These are phyloP conservation scores for Apiotrichum brassicae DNA, from an alignment of 1,284 basidiomycete species.

Conservation along the genomic window DNA sequence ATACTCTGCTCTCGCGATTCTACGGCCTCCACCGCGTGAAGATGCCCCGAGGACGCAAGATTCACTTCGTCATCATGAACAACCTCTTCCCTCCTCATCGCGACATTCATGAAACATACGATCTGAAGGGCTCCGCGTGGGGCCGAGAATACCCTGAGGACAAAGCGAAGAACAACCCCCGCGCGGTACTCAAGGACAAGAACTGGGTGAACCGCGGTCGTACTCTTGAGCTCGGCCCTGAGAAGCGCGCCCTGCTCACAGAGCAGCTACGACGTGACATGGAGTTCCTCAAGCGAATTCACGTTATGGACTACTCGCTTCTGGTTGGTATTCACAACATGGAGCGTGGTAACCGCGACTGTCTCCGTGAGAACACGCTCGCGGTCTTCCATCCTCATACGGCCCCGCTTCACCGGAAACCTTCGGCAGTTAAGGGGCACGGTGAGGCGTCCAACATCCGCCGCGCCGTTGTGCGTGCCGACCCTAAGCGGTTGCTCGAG, in stretches of 20 bases:
- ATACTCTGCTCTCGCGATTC: constrained; percentile 87
- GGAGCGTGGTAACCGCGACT: constrained; percentile 82
- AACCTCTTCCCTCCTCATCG: constrained; percentile 96
- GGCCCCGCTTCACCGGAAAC: constrained; percentile 53
- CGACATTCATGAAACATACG: constrained; percentile 96
- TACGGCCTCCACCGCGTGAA: constrained; percentile 97
- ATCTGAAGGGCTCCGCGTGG: constrained; percentile 90
- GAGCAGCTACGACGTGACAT: constrained; percentile 85
- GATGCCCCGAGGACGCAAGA: constrained; percentile 85
- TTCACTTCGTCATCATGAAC: constrained; percentile 99
- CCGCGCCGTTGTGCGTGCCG: constrained; percentile 73
- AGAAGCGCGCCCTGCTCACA: constrained; percentile 81
- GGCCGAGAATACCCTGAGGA: constrained; percentile 85
- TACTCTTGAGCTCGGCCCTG: constrained; percentile 80
- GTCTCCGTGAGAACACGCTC: constrained; percentile 78
- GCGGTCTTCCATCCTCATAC: constrained; percentile 71
- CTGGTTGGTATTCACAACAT: constrained; percentile 92
- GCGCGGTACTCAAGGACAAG: constrained; percentile 88
- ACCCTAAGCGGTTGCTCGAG: constrained; percentile 63
- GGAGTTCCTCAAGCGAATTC: constrained; percentile 71
- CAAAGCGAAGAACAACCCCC: constrained; percentile 67
- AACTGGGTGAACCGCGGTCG: constrained; percentile 87
- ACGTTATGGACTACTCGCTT: constrained; percentile 95
- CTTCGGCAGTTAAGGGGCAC: constrained; percentile 55
- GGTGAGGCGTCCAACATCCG: constrained; percentile 75